phyloP scores from a whole-genome alignment of 805 yeast genomes.

The Barnettozyma siamensis region DNA sequence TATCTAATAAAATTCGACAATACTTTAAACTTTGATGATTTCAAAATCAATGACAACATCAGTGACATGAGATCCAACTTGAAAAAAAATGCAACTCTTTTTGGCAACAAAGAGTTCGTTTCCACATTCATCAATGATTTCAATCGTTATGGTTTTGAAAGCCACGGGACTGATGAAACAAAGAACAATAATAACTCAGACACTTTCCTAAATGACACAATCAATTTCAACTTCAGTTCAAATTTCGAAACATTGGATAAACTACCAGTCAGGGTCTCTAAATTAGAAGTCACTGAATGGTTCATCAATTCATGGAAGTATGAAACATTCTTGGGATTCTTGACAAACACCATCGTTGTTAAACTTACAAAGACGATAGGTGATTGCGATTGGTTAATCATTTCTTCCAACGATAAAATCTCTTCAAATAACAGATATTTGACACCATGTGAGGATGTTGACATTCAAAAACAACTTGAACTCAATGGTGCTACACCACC shows the following conservation, averaged over 20 bases:
- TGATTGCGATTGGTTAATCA: slow-evolving; percentile 34
- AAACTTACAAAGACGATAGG: slow-evolving; percentile 33
- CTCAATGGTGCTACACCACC: slow-evolving; percentile 1
- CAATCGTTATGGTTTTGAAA: slow-evolving; percentile 23
- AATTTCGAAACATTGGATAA: slow-evolving; percentile 19
- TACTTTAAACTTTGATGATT: slow-evolving; percentile 25
- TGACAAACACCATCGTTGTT: slow-evolving; percentile 30
- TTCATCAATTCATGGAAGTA: slow-evolving; percentile 36
- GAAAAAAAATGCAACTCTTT: slow-evolving; percentile 18
- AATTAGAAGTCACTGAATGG: slow-evolving; percentile 33
- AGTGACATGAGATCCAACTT: slow-evolving; percentile 21
- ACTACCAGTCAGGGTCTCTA: slow-evolving; percentile 30
- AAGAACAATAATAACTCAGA: slow-evolving; percentile 18
- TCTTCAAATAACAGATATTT: slow-evolving; percentile 24
- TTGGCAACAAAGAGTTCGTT: slow-evolving; percentile 21
- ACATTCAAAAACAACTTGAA: slow-evolving; percentile 13
- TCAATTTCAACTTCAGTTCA: slow-evolving; percentile 26
- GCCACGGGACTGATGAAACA: slow-evolving; percentile 8
- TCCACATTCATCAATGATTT: slow-evolving; percentile 24
- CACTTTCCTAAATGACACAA: slow-evolving; percentile 24
- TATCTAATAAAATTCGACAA: slow-evolving; percentile 29
- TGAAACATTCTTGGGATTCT: slow-evolving; percentile 31
- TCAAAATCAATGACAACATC: slow-evolving; percentile 22
- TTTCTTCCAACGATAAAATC: slow-evolving; percentile 29
- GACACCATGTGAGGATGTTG: slow-evolving; percentile 20